Conservation (phyloP, 1,139 yeast species). For the Saccharomyces hybrid region DNA sequence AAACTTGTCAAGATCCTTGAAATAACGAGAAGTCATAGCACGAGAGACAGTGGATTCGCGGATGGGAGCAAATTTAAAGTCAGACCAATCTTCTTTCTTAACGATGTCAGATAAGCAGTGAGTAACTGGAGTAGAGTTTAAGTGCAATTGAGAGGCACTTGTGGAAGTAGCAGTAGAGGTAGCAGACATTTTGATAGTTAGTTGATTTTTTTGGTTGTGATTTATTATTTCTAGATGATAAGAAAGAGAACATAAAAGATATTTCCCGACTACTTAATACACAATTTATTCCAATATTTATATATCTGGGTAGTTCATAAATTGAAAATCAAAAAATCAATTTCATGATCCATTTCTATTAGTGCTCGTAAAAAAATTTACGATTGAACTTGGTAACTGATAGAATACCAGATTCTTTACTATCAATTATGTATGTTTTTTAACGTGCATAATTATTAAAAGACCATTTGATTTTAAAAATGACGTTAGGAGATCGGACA, state of each 20-base stretch:
- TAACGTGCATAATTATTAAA: not conserved
- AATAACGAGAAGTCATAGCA: conserved; percentile 74
- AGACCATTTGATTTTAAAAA: not conserved
- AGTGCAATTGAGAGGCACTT: conserved; percentile 18
- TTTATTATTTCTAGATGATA: too few species aligned
- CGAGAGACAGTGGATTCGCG: conserved; percentile 76
- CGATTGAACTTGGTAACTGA: not conserved
- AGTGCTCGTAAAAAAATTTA: not conserved
- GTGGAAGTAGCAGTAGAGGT: conserved; percentile 7
- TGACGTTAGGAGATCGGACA: not conserved
- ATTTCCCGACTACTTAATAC: not conserved
- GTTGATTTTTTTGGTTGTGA: not conserved
- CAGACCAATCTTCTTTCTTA: conserved; percentile 48
- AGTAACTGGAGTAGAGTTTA: conserved; percentile 27
- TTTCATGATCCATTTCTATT: not conserved
- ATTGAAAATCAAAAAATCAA: not conserved
- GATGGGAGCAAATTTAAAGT: conserved; percentile 61
- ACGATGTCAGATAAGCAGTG: conserved; percentile 35
- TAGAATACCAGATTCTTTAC: not conserved
- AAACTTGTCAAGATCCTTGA: conserved; percentile 63
- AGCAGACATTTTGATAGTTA: not conserved
- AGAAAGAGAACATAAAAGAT: not conserved
- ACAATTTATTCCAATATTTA: not conserved
- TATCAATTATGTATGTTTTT: not conserved
- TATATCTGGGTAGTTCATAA: not conserved